Evolutionary conservation across 176 grass and related monocot species (phyloP), one percentile per base, ranked within the genome.

Genomic region (Cenchrus americanus): DNA sequence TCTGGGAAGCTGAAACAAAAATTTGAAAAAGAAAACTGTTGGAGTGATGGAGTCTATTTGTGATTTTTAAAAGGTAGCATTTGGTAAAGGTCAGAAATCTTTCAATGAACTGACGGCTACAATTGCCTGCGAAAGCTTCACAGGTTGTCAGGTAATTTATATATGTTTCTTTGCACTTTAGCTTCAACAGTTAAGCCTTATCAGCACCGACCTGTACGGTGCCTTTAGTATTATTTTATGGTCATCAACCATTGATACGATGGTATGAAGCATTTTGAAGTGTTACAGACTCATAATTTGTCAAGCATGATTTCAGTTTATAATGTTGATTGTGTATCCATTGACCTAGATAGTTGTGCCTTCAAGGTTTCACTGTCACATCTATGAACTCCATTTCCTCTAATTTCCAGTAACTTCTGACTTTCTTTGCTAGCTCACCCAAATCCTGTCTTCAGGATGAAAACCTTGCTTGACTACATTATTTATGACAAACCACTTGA

Each of bases 81-180:
- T 91, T 42, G 27, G 61, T 77, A 68, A 91, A 88, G 90, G 80
- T 62, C 47, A 85, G 76, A 89, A 83, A 18, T 82, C 71, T 84
- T 82, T 52, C 48, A 85, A 86, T 69, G 54, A 84, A 68, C 50
- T 77, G 41, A 46, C 15, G 41, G 48, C 53, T 66, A 85, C 52
- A 85, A 24, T 73, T 80, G 26, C 12, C 14, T 70, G 80, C 37
- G 72, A 79, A 50, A 79, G 73, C 10, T 80, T 83, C 47, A 58
- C 63, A 54, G 34, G 75, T 73, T 55, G 1, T 23, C 76, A 84
- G 76, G 75, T 73, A 30, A 50, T 78, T 61, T 50, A 77, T 79
- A 70, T 79, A 75, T 75, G 19, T 87, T 62, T 54, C 60, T 53
- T 80, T 58, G 46, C 41, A 34, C 14, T 82, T 67, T 63, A 40